Conservation (phyloP, 306 rosid species). For the Acmispon strigosus region DNA sequence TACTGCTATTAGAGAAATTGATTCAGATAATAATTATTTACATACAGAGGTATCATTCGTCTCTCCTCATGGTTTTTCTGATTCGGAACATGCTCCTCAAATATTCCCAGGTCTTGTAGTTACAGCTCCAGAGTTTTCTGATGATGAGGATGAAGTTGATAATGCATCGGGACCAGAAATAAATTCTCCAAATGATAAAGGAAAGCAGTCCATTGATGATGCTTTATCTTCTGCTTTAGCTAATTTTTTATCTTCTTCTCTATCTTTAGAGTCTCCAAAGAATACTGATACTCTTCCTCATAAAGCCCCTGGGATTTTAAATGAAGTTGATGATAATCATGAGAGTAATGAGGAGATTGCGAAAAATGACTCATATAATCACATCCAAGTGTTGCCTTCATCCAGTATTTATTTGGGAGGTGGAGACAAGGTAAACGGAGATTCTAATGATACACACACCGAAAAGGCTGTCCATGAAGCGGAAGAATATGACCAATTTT, state of each 20-base stretch:
- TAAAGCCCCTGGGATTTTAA: constrained; percentile 58
- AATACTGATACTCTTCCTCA: constrained; percentile 31
- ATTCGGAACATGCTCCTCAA: constrained; percentile 34
- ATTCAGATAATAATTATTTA: constrained; percentile 29
- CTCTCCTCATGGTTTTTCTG: constrained; percentile 23
- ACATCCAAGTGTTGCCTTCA: constrained; percentile 22
- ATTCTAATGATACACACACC: constrained; percentile 16
- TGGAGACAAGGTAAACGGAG: constrained; percentile 14
- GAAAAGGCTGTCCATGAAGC: constrained; percentile 27
- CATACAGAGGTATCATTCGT: constrained; percentile 24
- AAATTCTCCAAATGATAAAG: constrained; percentile 30
- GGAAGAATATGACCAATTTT: neutral
- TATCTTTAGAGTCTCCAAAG: constrained; percentile 31
- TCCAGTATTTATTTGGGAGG: constrained; percentile 10
- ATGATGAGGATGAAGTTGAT: constrained; percentile 51
- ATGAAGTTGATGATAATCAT: constrained; percentile 40
- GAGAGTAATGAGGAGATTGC: constrained; percentile 15
- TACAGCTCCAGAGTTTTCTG: constrained; percentile 78
- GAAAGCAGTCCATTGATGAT: constrained; percentile 62
- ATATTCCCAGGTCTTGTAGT: constrained; percentile 63
- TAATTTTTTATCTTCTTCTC: constrained; percentile 46
- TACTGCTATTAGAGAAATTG: constrained; percentile 30
- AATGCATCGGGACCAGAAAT: constrained; percentile 13
- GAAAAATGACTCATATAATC: constrained; percentile 13
- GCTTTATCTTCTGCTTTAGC: constrained; percentile 82